Conservation (phyloP, 2,329 filamentous ascomycete species). For the Cladophialophora yegresii region DNA sequence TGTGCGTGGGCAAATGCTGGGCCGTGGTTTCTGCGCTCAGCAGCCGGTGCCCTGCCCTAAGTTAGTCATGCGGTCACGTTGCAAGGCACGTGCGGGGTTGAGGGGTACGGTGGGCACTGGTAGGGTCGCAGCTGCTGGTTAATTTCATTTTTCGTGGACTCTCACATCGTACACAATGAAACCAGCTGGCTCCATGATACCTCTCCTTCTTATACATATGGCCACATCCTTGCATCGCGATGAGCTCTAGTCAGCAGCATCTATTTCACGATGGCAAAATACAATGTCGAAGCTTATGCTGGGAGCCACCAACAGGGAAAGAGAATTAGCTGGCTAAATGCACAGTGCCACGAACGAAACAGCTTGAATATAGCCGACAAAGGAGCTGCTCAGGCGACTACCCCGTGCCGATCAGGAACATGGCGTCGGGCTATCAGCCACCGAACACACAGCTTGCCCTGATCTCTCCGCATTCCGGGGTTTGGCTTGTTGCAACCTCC, state of each 20-base stretch:
- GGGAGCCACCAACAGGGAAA: constrained; percentile 1
- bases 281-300: neutral
- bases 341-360: neutral
- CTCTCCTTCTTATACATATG: no score
- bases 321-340: neutral
- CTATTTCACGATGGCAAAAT: constrained; percentile 28
- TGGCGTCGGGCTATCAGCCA: constrained; percentile 2
- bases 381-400: neutral
- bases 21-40: constrained; percentile 27
- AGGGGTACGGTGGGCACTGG: no score
- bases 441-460: neutral
- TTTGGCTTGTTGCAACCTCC: neutral
- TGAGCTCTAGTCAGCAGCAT: neutral
- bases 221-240: neutral
- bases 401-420: neutral
- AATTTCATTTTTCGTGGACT: neutral
- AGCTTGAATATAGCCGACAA: neutral
- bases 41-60: constrained; percentile 58
- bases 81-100: no score
- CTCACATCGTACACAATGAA: neutral
- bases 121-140: neutral
- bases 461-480: neutral
- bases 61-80: constrained; percentile 12
- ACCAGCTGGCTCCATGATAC: neutral
- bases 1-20: neutral